Conservation (phyloP, 345 rosid species). For the Rhodomyrtus tomentosa region DNA sequence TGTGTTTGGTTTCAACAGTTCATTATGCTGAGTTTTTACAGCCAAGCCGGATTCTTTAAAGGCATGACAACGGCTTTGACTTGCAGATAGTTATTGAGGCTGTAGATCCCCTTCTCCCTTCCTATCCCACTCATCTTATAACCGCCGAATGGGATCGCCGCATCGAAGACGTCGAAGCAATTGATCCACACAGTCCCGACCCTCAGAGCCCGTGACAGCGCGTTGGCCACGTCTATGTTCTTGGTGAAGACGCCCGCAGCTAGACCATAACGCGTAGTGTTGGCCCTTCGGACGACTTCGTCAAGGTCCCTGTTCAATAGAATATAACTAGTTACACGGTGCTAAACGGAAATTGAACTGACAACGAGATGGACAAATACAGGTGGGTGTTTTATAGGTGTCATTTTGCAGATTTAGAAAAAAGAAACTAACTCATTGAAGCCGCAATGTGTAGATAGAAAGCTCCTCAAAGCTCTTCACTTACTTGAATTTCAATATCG, state of each 20-base stretch:
- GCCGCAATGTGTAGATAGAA: not conserved
- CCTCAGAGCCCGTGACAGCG: slow-evolving; percentile 55
- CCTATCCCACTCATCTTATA: slow-evolving; percentile 97
- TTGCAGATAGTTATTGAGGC: slow-evolving; percentile 82
- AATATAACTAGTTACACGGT: too few relatives aligned
- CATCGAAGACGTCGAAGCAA: slow-evolving; percentile 84
- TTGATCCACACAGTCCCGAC: slow-evolving; percentile 90
- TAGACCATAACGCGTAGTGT: slow-evolving; percentile 50
- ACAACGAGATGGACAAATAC: not conserved
- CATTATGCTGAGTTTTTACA: slow-evolving; percentile 14
- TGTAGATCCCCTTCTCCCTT: slow-evolving; percentile 89
- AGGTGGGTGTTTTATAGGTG: not conserved
- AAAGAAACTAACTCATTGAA: not conserved
- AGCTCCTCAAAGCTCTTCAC: slow-evolving; percentile 1
- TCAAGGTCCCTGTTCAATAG: slow-evolving; percentile 37
- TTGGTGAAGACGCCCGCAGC: slow-evolving; percentile 92
- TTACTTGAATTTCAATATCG: slow-evolving; percentile 91
- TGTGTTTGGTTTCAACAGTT: not conserved
- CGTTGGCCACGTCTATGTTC: slow-evolving; percentile 56
- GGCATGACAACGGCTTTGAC: slow-evolving; percentile 89
- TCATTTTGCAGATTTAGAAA: not conserved
- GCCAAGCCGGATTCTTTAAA: slow-evolving; percentile 73
- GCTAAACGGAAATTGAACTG: not conserved
- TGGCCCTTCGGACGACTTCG: slow-evolving; percentile 73
- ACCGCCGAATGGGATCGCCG: slow-evolving; percentile 92